phyloP scores from a whole-genome alignment of 306 rosid genomes.

The Sophora flavescens region DNA sequence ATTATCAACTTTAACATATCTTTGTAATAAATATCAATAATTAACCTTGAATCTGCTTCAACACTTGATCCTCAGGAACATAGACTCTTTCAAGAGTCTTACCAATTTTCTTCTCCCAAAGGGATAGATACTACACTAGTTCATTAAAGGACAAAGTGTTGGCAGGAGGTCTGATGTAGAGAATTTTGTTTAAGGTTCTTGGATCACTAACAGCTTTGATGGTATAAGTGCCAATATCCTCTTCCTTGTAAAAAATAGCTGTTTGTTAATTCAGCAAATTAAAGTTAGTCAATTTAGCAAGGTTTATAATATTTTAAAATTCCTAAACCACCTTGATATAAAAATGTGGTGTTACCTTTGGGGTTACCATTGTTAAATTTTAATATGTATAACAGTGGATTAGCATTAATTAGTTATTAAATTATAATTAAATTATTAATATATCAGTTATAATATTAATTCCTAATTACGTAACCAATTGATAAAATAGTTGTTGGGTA shows the following conservation, averaged over 20 bases:
- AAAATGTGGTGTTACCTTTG: conserved; percentile 43
- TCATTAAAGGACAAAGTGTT: conserved; percentile 53
- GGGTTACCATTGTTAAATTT: too few species aligned
- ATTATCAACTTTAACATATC: background rate
- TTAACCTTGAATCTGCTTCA: conserved; percentile 43
- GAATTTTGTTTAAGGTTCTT: conserved; percentile 57
- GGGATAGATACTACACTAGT: conserved; percentile 46
- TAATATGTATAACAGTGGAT: too few species aligned
- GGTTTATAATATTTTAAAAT: background rate
- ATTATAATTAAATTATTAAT: too few species aligned
- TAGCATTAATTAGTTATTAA: too few species aligned
- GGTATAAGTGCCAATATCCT: conserved; percentile 50
- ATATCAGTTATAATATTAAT: too few species aligned
- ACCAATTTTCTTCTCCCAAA: conserved; percentile 57
- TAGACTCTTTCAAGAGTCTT: conserved; percentile 48
- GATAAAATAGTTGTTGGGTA: too few species aligned
- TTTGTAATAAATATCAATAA: background rate
- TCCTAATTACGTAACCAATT: too few species aligned
- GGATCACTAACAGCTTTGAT: conserved; percentile 56
- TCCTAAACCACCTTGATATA: background rate
- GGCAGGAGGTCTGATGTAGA: conserved; percentile 45
- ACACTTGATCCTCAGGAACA: conserved; percentile 38
- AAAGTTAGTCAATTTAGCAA: background rate
- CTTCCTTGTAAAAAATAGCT: conserved; percentile 55
- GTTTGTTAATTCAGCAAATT: conserved; percentile 2